Percentiles rank a stretch among this genome's conserved stretches.
These are phyloP conservation scores for Cyclotella kingstonii DNA, from an alignment of 108 stramenopile species.

Conservation along the genomic window DNA sequence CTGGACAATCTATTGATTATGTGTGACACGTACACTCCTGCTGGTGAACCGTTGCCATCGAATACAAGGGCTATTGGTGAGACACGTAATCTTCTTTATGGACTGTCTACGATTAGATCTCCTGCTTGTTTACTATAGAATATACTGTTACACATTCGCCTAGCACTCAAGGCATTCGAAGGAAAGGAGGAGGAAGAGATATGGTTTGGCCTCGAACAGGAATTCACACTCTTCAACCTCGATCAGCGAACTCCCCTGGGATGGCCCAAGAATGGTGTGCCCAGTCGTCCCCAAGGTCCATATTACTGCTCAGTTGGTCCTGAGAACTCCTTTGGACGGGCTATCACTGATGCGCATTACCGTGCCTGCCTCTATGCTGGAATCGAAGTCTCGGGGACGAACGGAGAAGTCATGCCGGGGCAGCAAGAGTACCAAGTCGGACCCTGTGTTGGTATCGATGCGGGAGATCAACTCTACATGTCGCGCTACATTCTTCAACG, in stretches of 20 bases:
- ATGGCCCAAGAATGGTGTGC: conserved; percentile 93
- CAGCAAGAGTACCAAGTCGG: conserved; percentile 99
- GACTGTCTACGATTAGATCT: neutral
- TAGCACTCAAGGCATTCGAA: conserved; percentile 76
- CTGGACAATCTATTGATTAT: conserved; percentile 91
- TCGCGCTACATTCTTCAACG: conserved; percentile 95
- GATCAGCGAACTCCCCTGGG: conserved; percentile 91
- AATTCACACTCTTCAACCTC: conserved; percentile 97
- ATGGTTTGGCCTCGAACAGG: conserved; percentile 97
- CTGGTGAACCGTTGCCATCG: conserved; percentile 79
- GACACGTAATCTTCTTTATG: conserved; percentile 9
- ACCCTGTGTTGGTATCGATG: conserved; percentile 96
- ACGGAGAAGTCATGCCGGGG: conserved; percentile 99
- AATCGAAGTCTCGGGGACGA: conserved; percentile 92
- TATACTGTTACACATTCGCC: neutral
- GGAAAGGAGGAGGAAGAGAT: conserved; percentile 75
- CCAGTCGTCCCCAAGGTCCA: conserved; percentile 88
- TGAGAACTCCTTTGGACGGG: conserved; percentile 93
- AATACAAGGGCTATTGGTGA: conserved; percentile 86
- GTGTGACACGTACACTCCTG: conserved; percentile 94
- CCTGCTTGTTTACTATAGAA: neutral
- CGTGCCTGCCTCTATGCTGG: conserved; percentile 95
- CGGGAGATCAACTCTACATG: conserved; percentile 97
- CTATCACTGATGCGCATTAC: conserved; percentile 93
- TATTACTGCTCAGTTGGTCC: conserved; percentile 97